Evolutionary conservation across 2,329 filamentous ascomycete genomes (phyloP).

Genomic region (Tolypocladium paradoxum): DNA sequence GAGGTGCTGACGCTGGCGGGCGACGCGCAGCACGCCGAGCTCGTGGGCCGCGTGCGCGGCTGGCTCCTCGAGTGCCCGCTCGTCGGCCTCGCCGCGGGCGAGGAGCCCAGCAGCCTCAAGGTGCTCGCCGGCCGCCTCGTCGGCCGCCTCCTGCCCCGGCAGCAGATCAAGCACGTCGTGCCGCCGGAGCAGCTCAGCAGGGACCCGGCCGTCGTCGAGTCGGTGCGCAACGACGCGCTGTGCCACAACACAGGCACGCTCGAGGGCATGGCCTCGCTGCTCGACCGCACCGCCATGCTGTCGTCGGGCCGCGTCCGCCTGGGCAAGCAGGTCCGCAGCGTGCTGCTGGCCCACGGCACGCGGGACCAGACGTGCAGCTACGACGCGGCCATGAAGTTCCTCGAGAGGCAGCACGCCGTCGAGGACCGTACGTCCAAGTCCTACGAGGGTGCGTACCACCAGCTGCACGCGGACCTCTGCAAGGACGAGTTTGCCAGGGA

Average conservation of each 20-base stretch:
- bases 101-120: slow-evolving; percentile 52
- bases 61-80: slow-evolving; percentile 72
- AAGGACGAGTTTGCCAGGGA: slow-evolving; percentile 47
- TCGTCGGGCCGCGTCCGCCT: slow-evolving; percentile 42
- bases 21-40: slow-evolving; percentile 36
- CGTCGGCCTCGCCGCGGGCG: slow-evolving; percentile 57
- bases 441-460: slow-evolving; percentile 73
- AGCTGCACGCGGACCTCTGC: slow-evolving; percentile 51
- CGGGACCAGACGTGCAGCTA: slow-evolving; percentile 59
- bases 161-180: slow-evolving; percentile 57
- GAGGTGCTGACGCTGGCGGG: slow-evolving; percentile 55
- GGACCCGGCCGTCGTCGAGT: slow-evolving; percentile 51
- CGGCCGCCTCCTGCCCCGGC: slow-evolving; percentile 53
- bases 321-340: slow-evolving; percentile 42
- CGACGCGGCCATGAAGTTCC: slow-evolving; percentile 52
- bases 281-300: slow-evolving; percentile 60
- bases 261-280: slow-evolving; percentile 65
- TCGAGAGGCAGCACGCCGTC: slow-evolving; percentile 42
- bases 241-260: slow-evolving; percentile 78
- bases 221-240: slow-evolving; percentile 54
- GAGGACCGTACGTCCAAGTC: slow-evolving; percentile 60
- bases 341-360: slow-evolving; percentile 72
- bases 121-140: slow-evolving; percentile 58
- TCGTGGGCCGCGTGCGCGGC: slow-evolving; percentile 54
- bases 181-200: slow-evolving; percentile 54